Conservation (phyloP, 495 filamentous ascomycete genomes). For the Hyaloscypha hepaticicola region DNA sequence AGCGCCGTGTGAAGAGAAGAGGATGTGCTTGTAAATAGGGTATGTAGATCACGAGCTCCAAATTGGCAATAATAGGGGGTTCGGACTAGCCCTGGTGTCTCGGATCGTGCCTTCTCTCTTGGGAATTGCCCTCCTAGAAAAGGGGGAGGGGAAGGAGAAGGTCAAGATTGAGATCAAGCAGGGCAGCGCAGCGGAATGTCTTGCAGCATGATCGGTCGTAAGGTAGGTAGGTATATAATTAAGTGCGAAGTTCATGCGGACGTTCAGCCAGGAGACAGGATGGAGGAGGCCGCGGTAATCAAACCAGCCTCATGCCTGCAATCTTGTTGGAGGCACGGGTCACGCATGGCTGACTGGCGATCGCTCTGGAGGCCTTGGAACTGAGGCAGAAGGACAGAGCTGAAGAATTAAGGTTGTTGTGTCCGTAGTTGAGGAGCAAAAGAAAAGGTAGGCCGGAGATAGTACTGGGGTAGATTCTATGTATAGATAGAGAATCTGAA, state of each 20-base stretch:
- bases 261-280: neutral
- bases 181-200: conserved; percentile 5
- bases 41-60: conserved; percentile 7
- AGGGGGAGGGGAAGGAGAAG: conserved; percentile 8
- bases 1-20: conserved; percentile 10
- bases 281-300: neutral
- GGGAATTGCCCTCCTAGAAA: neutral
- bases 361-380: neutral
- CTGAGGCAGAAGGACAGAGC: no score
- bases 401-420: no score
- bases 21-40: conserved; percentile 14
- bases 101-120: conserved; percentile 5
- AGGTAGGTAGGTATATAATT: neutral
- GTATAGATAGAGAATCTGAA: no score
- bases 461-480: no score
- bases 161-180: neutral
- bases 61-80: conserved; percentile 29
- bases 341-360: conserved; percentile 13
- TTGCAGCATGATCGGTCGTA: neutral
- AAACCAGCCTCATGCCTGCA: conserved; percentile 18
- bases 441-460: no score
- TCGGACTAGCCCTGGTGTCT: conserved; percentile 14
- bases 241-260: conserved; percentile 4
- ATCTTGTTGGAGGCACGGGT: conserved; percentile 7
- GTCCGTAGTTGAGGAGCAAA: no score